Base-by-base conservation (phyloP, 441 rosid genomes). In the Melastoma candidum region DNA sequence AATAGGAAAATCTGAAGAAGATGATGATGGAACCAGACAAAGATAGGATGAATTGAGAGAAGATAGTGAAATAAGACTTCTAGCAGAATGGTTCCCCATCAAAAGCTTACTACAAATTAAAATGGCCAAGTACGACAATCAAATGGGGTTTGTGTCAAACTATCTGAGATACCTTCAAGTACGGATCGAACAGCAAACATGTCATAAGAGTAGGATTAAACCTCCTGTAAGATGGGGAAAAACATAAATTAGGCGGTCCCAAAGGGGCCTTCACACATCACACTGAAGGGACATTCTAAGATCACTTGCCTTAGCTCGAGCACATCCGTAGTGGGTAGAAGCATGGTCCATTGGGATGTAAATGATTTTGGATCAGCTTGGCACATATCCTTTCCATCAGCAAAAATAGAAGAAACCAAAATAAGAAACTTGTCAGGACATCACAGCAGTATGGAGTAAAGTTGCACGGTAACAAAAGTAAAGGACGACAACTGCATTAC, bases 331-430 rank as follows among this genome's bases (percentile, higher is more conserved):
- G 92, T 83, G n/a, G 95, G 96, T 72, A 90, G 74, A 72, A 90
- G 84, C 74, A 85, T 66, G 68, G 85, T 79, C 96, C 96, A 87
- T 51, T 81, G 95, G 53, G 78, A 65, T 44, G 95, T 77, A 69
- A 90, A 85, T 59, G 95, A 80, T 72, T 82, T 90, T 56, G 88
- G 78, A 74, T 90, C 96, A 70, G 82, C 88, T 73, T 77, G 87
- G 66, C 96, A 90, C 65, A 85, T 85, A 73, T 85, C 96, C 98
- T 90, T 47, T 63, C 41, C 41, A 32, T 47, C 22, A 50, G 48
- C 48, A 49, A 61, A 53, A 50, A 52, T 41, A 32, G 59, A 36
- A 58, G 57, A 41, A 25, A 55, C 7, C 25, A 2, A 12, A 17
- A 14, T 32, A 52, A 27, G 4, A 51, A 52, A 48, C 11, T 7